These are phyloP conservation scores for Drosera capensis DNA, from an alignment of 148 eudicot species.

Conservation along the genomic window DNA sequence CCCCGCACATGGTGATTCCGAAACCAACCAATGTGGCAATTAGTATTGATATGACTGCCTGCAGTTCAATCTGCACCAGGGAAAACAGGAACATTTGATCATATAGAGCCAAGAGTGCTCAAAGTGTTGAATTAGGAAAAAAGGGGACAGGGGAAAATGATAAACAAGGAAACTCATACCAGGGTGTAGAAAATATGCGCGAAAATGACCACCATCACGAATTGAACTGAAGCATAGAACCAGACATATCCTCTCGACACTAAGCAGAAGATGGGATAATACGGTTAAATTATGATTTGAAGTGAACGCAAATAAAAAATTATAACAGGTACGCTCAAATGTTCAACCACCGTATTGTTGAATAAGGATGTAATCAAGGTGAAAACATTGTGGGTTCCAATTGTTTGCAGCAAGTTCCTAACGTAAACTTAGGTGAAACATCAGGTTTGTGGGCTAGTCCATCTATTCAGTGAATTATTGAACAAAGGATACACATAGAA, in stretches of 20 bases:
- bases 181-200: constrained; percentile 55
- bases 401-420: too few species aligned
- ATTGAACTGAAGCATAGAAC: constrained; percentile 72
- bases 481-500: too few species aligned
- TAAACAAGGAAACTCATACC: too few species aligned
- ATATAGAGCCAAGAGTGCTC: neutral
- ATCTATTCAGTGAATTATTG: too few species aligned
- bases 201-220: constrained; percentile 44
- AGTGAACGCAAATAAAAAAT: too few species aligned
- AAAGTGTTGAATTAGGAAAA: neutral
- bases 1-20: constrained; percentile 63
- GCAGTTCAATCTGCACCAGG: constrained; percentile 46
- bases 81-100: constrained; percentile 4
- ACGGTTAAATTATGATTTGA: too few species aligned
- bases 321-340: too few species aligned
- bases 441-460: too few species aligned
- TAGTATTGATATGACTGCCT: constrained; percentile 62
- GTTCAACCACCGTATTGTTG: too few species aligned
- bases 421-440: too few species aligned
- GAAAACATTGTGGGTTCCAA: too few species aligned
- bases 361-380: neutral
- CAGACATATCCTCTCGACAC: constrained; percentile 67
- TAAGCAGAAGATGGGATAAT: constrained; percentile 9
- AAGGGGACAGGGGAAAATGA: neutral
- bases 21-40: constrained; percentile 84